A percentile compares a stretch with the other conserved stretches of the same genome.
These are phyloP conservation scores for Aspergillus persii DNA, from an alignment of 2,329 filamentous ascomycete species.

Conservation along the genomic window DNA sequence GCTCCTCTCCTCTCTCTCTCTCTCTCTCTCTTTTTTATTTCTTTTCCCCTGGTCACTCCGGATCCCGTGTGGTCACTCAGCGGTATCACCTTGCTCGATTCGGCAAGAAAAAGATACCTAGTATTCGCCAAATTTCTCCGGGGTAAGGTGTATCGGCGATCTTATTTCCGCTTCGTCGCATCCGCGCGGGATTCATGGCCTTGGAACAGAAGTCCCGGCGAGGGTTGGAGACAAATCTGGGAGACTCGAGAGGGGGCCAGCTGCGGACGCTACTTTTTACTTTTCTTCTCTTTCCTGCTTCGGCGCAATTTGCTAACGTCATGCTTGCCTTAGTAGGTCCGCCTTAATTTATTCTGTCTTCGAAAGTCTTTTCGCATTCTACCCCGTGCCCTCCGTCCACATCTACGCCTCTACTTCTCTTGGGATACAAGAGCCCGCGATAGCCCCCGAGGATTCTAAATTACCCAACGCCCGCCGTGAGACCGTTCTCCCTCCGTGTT, in stretches of 20 bases:
- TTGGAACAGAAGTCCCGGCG: background rate
- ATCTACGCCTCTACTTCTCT: background rate
- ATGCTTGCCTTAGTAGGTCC: background rate
- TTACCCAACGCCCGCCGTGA: background rate
- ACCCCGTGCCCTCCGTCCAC: background rate
- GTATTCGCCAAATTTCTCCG: background rate
- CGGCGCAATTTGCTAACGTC: background rate
- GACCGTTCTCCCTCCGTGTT: background rate
- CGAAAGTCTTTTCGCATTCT: background rate
- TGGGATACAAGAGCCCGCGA: background rate
- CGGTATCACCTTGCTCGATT: background rate
- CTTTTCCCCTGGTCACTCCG: background rate
- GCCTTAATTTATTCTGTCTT: background rate
- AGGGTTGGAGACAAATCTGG: background rate
- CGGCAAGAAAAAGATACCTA: background rate
- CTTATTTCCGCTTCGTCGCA: background rate
- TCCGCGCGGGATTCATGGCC: background rate
- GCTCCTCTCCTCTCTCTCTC: background rate
- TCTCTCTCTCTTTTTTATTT: background rate
- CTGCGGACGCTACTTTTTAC: background rate
- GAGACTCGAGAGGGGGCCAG: background rate
- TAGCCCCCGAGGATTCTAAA: background rate
- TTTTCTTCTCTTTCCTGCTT: background rate
- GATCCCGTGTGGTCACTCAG: constrained; percentile 1
- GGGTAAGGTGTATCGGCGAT: background rate